Evolutionary conservation across 768 basidiomycete species (phyloP).

Genomic region (Leccinum olivaceopallidum): DNA sequence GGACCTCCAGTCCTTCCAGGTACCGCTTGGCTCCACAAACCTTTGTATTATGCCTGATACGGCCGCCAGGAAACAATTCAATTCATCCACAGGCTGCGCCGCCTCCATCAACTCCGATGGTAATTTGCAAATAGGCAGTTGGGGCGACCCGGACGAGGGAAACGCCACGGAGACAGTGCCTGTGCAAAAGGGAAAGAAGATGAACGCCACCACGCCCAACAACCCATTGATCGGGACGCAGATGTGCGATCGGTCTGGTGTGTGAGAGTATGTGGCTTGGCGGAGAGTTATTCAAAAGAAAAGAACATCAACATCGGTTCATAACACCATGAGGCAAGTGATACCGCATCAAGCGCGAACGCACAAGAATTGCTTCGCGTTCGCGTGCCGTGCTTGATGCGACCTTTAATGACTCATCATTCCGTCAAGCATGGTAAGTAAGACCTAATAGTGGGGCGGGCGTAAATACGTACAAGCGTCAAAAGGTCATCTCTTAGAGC

Average conservation of each 20-base stretch:
- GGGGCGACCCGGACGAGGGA: conserved; percentile 19
- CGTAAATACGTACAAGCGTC: conserved; percentile 28
- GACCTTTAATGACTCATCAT: conserved; percentile 16
- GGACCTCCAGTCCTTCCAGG: conserved; percentile 19
- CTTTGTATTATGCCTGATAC: conserved; percentile 4
- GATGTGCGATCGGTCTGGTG: conserved; percentile 22
- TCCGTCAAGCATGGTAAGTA: conserved; percentile 9
- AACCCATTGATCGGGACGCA: conserved; percentile 27
- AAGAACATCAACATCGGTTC: conserved; percentile 4
- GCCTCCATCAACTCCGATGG: conserved; percentile 19
- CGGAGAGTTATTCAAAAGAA: conserved; percentile 7
- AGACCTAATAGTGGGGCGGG: conserved; percentile 24
- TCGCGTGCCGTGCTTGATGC: conserved; percentile 13
- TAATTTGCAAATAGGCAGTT: conserved; percentile 25
- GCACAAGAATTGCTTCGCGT: conserved; percentile 7
- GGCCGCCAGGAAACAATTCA: conserved; percentile 12
- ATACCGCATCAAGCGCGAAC: conserved; percentile 17
- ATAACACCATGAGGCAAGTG: conserved; percentile 19
- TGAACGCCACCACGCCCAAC: conserved; percentile 22
- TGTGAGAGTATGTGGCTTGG: background rate
- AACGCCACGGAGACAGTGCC: conserved; percentile 26
- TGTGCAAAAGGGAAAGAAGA: background rate
- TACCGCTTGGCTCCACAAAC: conserved; percentile 18
- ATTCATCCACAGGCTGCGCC: conserved; percentile 16
- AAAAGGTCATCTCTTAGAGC: conserved; percentile 4